Evolutionary conservation across 805 yeast genomes (phyloP).

Genomic region (Yarrowia sp.): DNA sequence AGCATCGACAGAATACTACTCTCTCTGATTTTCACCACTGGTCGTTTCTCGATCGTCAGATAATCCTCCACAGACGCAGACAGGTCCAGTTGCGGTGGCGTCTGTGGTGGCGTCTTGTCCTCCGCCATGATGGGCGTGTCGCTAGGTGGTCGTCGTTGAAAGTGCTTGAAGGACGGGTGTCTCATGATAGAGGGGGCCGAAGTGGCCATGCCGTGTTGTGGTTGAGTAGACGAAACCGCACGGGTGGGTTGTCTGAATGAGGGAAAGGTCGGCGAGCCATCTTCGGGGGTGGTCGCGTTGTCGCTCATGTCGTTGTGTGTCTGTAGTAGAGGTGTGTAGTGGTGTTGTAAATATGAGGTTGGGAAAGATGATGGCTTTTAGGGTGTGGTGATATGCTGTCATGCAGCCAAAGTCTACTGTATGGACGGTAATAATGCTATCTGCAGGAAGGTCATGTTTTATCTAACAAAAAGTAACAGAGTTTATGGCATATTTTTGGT

Average conservation of each 20-base stretch:
- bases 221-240: neutral
- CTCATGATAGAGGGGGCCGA: slow-evolving; percentile 15
- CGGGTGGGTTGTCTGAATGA: neutral
- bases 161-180: slow-evolving; percentile 19
- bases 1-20: slow-evolving; percentile 17
- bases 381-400: slow-evolving; percentile 20
- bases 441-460: neutral
- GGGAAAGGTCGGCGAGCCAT: slow-evolving; percentile 19
- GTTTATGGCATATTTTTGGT: no score
- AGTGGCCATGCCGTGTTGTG: neutral
- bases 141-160: slow-evolving; percentile 15
- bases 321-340: slow-evolving; percentile 1
- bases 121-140: slow-evolving; percentile 14
- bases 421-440: neutral
- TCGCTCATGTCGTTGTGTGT: slow-evolving; percentile 2
- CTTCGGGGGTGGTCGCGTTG: slow-evolving; percentile 22
- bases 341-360: neutral
- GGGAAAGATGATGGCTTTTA: slow-evolving; percentile 11
- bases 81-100: slow-evolving; percentile 19
- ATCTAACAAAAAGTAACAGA: neutral
- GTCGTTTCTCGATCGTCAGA: slow-evolving; percentile 12
- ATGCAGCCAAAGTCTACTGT: slow-evolving; percentile 8
- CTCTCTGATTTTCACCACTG: slow-evolving; percentile 8
- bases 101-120: slow-evolving; percentile 20
- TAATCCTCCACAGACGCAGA: neutral